Evolutionary conservation across 106 monocot genomes (phyloP).

Genomic region (Vanilla planifolia): DNA sequence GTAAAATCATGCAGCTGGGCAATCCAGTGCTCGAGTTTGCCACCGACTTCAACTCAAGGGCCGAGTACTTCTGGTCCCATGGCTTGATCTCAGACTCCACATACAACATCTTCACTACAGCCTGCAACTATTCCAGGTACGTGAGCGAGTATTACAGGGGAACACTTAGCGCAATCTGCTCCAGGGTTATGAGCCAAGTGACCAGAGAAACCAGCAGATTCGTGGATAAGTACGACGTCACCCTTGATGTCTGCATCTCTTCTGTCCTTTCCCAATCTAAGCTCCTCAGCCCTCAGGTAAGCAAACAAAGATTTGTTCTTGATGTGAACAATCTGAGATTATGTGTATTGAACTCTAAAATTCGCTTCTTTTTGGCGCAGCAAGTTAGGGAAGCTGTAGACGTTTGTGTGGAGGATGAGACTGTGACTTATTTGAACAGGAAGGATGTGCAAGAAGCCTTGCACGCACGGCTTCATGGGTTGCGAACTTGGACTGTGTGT

Average conservation of each 20-base stretch:
- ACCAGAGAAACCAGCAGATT: conserved; percentile 90
- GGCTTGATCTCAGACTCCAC: conserved; percentile 94
- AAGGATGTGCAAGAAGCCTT: conserved; percentile 86
- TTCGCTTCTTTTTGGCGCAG: conserved; percentile 22
- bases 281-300: conserved; percentile 66
- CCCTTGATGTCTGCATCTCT: conserved; percentile 92
- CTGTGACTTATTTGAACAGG: conserved; percentile 75
- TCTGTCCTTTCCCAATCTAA: conserved; percentile 81
- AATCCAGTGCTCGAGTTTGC: conserved; percentile 92
- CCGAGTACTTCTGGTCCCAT: conserved; percentile 97
- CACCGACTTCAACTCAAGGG: conserved; percentile 94
- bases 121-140: conserved; percentile 95
- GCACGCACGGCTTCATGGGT: conserved; percentile 53
- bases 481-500: conserved; percentile 78
- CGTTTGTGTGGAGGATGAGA: conserved; percentile 98
- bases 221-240: conserved; percentile 98
- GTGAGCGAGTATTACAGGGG: conserved; percentile 89
- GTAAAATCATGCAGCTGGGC: conserved; percentile 44
- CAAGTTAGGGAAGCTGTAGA: conserved; percentile 62
- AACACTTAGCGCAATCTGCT: conserved; percentile 57
- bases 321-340: too few species aligned
- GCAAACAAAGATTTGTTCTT: conserved; percentile 9
- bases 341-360: neutral
- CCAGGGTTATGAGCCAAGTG: conserved; percentile 79
- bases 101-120: conserved; percentile 59